Conservation (phyloP, 2,329 filamentous ascomycete species). For the Penicillium sp. region DNA sequence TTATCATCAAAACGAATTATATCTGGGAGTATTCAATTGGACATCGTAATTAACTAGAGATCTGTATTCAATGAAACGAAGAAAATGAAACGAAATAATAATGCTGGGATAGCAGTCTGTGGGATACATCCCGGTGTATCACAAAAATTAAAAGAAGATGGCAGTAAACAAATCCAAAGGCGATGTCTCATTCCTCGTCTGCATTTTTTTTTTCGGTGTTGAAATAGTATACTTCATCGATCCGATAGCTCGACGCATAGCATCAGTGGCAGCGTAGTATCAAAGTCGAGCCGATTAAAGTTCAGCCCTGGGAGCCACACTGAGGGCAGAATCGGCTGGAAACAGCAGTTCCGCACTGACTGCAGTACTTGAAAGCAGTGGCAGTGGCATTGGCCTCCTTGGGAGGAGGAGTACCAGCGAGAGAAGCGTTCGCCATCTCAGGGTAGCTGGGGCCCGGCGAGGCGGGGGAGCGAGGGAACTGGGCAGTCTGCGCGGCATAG, state of each 20-base stretch:
- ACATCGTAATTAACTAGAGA: neutral
- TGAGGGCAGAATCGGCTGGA: slow-evolving; percentile 20
- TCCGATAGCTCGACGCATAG: neutral
- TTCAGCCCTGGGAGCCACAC: slow-evolving; percentile 10
- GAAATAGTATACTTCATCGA: neutral
- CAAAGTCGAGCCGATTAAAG: neutral
- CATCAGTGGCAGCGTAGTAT: neutral
- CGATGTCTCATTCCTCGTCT: neutral
- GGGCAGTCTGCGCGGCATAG: slow-evolving; percentile 6
- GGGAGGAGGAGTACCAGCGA: slow-evolving; percentile 13
- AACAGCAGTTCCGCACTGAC: slow-evolving; percentile 14
- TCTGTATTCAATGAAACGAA: neutral
- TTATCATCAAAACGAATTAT: too few species aligned
- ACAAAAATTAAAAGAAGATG: neutral
- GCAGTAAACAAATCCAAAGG: neutral
- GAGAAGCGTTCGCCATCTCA: slow-evolving; percentile 5
- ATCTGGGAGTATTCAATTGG: too few species aligned
- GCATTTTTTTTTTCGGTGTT: neutral
- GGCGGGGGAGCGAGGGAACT: slow-evolving; percentile 12
- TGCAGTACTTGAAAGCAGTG: slow-evolving; percentile 14
- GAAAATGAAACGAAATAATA: neutral
- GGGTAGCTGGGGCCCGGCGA: slow-evolving; percentile 8
- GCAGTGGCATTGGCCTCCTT: slow-evolving; percentile 15
- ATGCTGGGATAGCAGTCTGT: neutral
- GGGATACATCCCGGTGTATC: slow-evolving; percentile 1